Evolutionary conservation across 2,329 filamentous ascomycete species (phyloP).

Genomic region (Penicillium sp.): DNA sequence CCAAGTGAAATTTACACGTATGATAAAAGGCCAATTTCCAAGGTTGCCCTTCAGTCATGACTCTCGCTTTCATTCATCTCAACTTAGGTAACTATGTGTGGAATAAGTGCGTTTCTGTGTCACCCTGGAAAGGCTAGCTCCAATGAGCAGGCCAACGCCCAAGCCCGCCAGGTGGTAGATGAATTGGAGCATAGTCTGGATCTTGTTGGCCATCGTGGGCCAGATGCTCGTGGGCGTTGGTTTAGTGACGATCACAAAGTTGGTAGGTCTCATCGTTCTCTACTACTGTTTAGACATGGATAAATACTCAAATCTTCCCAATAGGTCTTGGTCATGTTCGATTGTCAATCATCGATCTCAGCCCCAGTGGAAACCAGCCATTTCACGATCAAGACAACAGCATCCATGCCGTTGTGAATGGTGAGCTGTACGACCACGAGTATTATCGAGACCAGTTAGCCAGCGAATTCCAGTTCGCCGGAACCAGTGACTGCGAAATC

Average conservation of each 20-base stretch:
- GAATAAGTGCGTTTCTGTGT: not conserved
- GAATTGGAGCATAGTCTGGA: not conserved
- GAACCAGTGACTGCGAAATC: slow-evolving; percentile 55
- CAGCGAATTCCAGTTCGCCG: slow-evolving; percentile 28
- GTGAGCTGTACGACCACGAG: slow-evolving; percentile 59
- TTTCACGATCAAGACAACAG: slow-evolving; percentile 40
- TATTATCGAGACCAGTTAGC: not conserved
- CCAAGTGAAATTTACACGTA: too few species aligned
- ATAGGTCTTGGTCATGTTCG: slow-evolving; percentile 51
- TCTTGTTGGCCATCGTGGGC: slow-evolving; percentile 47
- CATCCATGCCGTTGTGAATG: slow-evolving; percentile 60
- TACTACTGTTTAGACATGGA: not conserved
- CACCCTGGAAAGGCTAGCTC: not conserved
- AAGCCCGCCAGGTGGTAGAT: not conserved
- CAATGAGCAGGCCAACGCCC: not conserved
- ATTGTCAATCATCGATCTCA: slow-evolving; percentile 56
- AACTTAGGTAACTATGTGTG: not conserved
- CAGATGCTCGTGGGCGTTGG: slow-evolving; percentile 50
- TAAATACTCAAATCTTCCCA: not conserved
- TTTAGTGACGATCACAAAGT: slow-evolving; percentile 44
- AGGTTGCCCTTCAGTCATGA: too few species aligned
- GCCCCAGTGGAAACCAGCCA: slow-evolving; percentile 50
- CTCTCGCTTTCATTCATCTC: too few species aligned
- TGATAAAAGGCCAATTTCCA: not conserved
- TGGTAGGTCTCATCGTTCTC: not conserved